phyloP scores from a whole-genome alignment of 2,329 filamentous ascomycete species.

The Coniella vitis region DNA sequence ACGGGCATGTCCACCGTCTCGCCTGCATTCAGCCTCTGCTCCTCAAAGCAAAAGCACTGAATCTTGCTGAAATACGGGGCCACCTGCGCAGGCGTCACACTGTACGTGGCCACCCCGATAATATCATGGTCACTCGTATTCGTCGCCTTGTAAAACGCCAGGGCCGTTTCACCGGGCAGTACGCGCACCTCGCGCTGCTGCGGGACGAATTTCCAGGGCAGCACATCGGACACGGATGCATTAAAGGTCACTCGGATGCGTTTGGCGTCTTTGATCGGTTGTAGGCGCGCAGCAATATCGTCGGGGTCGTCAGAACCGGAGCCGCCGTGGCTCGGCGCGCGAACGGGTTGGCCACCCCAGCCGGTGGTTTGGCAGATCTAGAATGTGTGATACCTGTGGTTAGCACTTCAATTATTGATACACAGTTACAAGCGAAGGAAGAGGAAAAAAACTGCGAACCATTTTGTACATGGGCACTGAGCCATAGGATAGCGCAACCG shows the following conservation, averaged over 20 bases:
- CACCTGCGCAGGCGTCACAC: slow-evolving; percentile 90
- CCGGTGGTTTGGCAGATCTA: slow-evolving; percentile 80
- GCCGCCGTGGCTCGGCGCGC: slow-evolving; percentile 61
- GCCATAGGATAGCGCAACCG: slow-evolving; percentile 73
- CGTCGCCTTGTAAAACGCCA: slow-evolving; percentile 96
- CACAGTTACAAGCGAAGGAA: not conserved
- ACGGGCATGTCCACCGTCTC: slow-evolving; percentile 99
- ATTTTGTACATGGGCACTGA: slow-evolving; percentile 85
- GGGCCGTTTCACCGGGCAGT: slow-evolving; percentile 87
- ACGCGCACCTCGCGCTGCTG: slow-evolving; percentile 96
- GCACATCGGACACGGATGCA: slow-evolving; percentile 85
- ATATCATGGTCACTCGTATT: slow-evolving; percentile 89
- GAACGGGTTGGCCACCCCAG: slow-evolving; percentile 89
- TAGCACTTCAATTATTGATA: too few species aligned
- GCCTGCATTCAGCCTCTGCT: slow-evolving; percentile 86
- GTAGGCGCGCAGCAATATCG: slow-evolving; percentile 69
- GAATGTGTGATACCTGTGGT: too few species aligned
- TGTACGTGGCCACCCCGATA: slow-evolving; percentile 96
- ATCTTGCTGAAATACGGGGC: slow-evolving; percentile 99
- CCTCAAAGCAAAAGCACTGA: slow-evolving; percentile 98
- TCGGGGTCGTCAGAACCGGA: slow-evolving; percentile 36
- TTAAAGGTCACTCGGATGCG: slow-evolving; percentile 95
- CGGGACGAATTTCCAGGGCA: slow-evolving; percentile 95
- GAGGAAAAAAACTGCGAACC: slow-evolving; percentile 36
- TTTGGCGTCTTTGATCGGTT: slow-evolving; percentile 72